Evolutionary conservation across 495 filamentous ascomycete species (phyloP).

Genomic region (Pseudotulostoma volvatum): DNA sequence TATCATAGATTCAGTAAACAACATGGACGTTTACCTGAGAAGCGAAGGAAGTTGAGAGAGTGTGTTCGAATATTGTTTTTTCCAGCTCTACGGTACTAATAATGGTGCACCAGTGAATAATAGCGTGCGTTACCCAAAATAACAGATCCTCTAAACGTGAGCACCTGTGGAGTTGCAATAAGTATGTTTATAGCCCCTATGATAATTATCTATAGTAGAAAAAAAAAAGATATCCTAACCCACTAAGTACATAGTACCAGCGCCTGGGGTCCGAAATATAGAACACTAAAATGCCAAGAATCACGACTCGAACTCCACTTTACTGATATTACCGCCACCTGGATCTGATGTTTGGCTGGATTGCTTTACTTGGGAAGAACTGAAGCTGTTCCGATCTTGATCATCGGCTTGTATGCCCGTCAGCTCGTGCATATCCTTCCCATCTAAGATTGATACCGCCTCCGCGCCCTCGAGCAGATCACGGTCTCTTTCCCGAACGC

Average conservation of each 20-base stretch:
- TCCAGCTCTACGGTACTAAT: too few relatives aligned
- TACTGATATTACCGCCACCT: neutral
- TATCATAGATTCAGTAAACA: too few relatives aligned
- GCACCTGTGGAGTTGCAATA: too few relatives aligned
- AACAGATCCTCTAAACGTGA: too few relatives aligned
- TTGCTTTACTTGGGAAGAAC: neutral
- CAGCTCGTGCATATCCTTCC: slow-evolving; percentile 3
- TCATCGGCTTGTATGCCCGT: neutral
- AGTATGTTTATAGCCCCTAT: too few relatives aligned
- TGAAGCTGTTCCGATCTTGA: neutral
- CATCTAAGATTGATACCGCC: slow-evolving; percentile 13
- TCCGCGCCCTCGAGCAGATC: slow-evolving; percentile 71
- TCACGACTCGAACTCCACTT: neutral
- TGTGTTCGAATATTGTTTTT: too few relatives aligned
- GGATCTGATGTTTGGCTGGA: neutral
- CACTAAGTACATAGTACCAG: too few relatives aligned
- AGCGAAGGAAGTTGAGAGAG: too few relatives aligned
- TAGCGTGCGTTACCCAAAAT: neutral
- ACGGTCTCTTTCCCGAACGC: slow-evolving; percentile 53
- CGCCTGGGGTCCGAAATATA: too few relatives aligned
- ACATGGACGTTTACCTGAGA: too few relatives aligned
- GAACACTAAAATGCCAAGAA: neutral
- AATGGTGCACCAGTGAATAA: neutral
- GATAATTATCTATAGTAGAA: too few relatives aligned
- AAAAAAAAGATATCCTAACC: too few relatives aligned